These are phyloP conservation scores for Schwanniomyces pseudopolymorphus DNA, from an alignment of 805 yeast genomes.

Conservation along the genomic window DNA sequence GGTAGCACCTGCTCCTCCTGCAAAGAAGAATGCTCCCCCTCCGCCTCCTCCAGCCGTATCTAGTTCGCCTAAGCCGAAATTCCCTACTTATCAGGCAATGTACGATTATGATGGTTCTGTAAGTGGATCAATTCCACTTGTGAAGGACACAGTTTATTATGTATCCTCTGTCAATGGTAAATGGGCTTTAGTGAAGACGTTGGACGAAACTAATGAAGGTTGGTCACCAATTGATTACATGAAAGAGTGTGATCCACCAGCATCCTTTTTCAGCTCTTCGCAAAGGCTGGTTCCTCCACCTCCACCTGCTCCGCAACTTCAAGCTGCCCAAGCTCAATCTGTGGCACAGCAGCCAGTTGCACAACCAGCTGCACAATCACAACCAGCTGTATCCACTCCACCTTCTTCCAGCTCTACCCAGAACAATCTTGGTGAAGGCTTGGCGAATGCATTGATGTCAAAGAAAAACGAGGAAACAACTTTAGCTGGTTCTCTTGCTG, in stretches of 20 bases:
- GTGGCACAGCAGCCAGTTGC: conserved; percentile 10
- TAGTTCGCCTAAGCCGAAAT: conserved; percentile 52
- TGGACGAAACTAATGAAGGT: conserved; percentile 80
- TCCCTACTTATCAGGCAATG: conserved; percentile 80
- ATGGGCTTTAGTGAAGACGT: conserved; percentile 87
- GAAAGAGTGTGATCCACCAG: conserved; percentile 54
- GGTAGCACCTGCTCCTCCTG: conserved; percentile 65
- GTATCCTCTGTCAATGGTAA: conserved; percentile 79
- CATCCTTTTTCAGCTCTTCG: conserved; percentile 21
- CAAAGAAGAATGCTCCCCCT: conserved; percentile 29
- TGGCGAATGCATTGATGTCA: conserved; percentile 68
- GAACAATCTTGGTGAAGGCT: conserved; percentile 47
- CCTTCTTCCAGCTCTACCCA: conserved; percentile 17
- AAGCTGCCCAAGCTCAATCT: not conserved
- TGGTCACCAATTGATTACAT: conserved; percentile 98
- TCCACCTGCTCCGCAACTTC: conserved; percentile 21
- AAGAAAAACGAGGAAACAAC: conserved; percentile 59
- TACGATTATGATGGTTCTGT: conserved; percentile 90
- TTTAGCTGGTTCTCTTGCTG: conserved; percentile 84
- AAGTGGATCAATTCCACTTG: conserved; percentile 73
- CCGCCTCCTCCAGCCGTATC: conserved; percentile 69
- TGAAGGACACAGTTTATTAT: conserved; percentile 72
- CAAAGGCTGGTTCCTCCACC: conserved; percentile 37
- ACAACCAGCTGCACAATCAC: not conserved
- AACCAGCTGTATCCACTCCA: not conserved